phyloP scores from a whole-genome alignment of 441 rosid genomes.

The Bruguiera hainesii region DNA sequence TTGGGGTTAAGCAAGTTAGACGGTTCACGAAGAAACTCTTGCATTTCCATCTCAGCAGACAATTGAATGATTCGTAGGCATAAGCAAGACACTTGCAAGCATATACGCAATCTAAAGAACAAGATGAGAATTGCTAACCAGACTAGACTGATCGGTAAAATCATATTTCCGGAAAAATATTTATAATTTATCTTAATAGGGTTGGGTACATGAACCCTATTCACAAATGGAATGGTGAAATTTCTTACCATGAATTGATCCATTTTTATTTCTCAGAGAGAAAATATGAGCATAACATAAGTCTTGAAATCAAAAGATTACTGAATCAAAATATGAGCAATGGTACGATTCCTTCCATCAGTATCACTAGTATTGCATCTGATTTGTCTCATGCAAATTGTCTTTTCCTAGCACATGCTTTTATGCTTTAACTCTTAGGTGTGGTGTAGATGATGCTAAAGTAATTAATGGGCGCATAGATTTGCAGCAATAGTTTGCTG shows the following conservation, averaged over 20 bases:
- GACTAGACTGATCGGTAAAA: too few species aligned
- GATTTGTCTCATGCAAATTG: neutral
- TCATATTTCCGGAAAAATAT: too few species aligned
- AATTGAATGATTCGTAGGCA: too few species aligned
- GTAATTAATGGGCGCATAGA: neutral
- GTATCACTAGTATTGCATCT: neutral
- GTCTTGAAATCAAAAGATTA: conserved; percentile 4
- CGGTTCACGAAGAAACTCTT: too few species aligned
- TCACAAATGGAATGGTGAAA: neutral
- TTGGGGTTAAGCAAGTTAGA: too few species aligned
- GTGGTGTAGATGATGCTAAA: neutral
- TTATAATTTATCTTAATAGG: neutral
- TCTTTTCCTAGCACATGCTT: neutral
- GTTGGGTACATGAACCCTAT: conserved; percentile 2
- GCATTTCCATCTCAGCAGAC: too few species aligned
- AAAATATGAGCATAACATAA: neutral
- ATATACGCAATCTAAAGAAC: too few species aligned
- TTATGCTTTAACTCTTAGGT: neutral
- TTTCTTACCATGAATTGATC: neutral
- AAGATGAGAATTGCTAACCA: too few species aligned
- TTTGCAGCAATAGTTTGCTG: conserved; percentile 4
- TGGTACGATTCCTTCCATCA: conserved; percentile 39
- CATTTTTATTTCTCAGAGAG: neutral
- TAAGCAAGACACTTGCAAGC: too few species aligned
- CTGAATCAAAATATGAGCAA: conserved; percentile 25